phyloP scores from a whole-genome alignment of 176 grass and related monocot species.

The Thinopyrum elongatum region DNA sequence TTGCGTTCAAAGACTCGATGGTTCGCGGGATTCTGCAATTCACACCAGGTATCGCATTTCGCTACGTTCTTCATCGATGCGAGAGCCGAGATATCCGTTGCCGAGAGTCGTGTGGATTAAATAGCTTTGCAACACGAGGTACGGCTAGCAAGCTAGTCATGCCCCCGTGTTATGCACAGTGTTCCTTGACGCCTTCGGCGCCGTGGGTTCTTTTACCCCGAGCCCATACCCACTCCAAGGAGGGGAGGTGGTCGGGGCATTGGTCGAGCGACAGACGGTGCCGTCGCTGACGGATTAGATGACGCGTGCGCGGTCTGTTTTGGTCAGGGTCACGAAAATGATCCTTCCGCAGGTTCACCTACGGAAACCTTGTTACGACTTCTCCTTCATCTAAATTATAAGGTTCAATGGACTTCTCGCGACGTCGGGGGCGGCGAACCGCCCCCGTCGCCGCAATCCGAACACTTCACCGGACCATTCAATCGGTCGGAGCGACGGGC shows the following conservation, averaged over 20 bases:
- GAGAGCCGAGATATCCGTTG: constrained; percentile 69
- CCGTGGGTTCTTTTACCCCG: no score
- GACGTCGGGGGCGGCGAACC: background rate
- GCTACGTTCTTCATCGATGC: constrained; percentile 83
- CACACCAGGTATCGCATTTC: constrained; percentile 91
- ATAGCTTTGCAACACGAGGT: background rate
- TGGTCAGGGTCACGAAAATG: constrained; percentile 14
- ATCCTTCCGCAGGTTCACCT: constrained; percentile 46
- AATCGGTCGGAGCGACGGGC: no score
- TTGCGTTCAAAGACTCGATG: constrained; percentile 93
- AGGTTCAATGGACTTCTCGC: constrained; percentile 31
- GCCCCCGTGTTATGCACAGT: no score
- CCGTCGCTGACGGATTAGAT: no score
- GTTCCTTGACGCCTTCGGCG: no score
- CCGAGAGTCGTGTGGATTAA: constrained; percentile 38
- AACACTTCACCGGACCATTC: no score
- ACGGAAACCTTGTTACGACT: constrained; percentile 60
- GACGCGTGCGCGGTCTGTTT: no score
- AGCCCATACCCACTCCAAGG: no score
- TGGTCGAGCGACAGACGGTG: no score
- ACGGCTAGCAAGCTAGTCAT: no score
- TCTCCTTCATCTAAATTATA: constrained; percentile 59
- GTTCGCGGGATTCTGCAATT: constrained; percentile 86
- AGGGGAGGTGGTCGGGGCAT: no score
- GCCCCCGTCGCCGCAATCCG: no score